Percentiles rank a stretch among this genome's conserved stretches.
Evolutionary conservation across 129 eudicot species (phyloP).

Genomic region (Centaurea solstitialis): DNA sequence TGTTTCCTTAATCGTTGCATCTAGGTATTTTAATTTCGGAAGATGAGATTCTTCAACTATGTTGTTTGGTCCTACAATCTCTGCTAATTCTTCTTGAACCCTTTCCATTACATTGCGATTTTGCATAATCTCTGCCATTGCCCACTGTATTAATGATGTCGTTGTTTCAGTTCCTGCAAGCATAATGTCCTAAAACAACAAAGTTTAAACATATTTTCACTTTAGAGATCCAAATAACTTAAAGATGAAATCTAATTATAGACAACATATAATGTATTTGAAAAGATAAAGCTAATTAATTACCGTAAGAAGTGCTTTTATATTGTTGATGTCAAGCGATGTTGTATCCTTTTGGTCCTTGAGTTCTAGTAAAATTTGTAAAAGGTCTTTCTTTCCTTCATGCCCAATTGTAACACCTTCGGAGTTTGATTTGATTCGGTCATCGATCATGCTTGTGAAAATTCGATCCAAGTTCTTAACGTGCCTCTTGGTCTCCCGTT

Average conservation of each 20-base stretch:
- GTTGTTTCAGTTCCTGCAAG: constrained; percentile 24
- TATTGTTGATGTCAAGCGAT: background rate
- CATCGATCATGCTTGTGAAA: constrained; percentile 40
- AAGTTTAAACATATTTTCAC: background rate
- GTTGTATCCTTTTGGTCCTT: background rate
- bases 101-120: constrained; percentile 17
- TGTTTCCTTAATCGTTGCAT: constrained; percentile 11
- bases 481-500: constrained; percentile 38
- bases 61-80: constrained; percentile 7
- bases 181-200: constrained; percentile 8
- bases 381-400: background rate
- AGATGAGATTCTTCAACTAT: constrained; percentile 18
- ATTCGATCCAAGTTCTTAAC: constrained; percentile 38
- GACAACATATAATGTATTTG: background rate
- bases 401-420: background rate
- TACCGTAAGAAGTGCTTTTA: constrained; percentile 4
- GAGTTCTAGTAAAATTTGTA: constrained; percentile 10
- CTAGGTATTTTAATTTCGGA: constrained; percentile 12
- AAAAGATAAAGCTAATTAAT: background rate
- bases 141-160: constrained; percentile 9
- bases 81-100: constrained; percentile 21
- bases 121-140: constrained; percentile 1
- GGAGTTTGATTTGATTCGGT: constrained; percentile 23
- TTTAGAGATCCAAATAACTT: background rate
- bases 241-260: no score